These are phyloP conservation scores for Bruguiera hainesii DNA, from an alignment of 441 rosid species.

Conservation along the genomic window DNA sequence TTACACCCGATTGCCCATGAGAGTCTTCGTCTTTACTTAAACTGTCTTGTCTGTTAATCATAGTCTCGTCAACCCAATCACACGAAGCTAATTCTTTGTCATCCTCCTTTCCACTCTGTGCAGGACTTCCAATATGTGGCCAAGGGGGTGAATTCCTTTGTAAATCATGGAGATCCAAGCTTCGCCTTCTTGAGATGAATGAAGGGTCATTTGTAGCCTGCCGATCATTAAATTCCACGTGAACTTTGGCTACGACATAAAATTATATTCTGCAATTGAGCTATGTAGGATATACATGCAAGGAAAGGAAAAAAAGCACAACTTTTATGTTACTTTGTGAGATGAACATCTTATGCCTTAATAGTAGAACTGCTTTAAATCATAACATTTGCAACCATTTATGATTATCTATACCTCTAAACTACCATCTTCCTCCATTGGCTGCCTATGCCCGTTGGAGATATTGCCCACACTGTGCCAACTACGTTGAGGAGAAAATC, in stretches of 20 bases:
- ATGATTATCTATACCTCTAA: constrained; percentile 33
- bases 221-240: constrained; percentile 12
- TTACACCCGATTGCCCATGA: constrained; percentile 41
- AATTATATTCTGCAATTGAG: background rate
- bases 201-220: constrained; percentile 47
- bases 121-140: constrained; percentile 59
- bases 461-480: constrained; percentile 34
- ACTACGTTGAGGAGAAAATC: constrained; percentile 46
- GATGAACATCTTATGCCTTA: no score
- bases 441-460: constrained; percentile 32
- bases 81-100: constrained; percentile 49
- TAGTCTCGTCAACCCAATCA: constrained; percentile 82
- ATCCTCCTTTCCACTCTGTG: constrained; percentile 59
- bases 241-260: background rate
- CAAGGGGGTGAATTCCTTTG: constrained; percentile 72
- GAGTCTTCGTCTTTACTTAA: constrained; percentile 40
- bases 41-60: constrained; percentile 67
- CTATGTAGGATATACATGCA: constrained; percentile 27
- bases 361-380: no score
- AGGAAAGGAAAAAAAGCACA: background rate
- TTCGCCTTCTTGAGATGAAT: constrained; percentile 47
- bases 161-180: constrained; percentile 79
- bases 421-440: constrained; percentile 30
- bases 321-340: background rate
- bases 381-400: constrained; percentile 11